phyloP scores from a whole-genome alignment of 2,329 filamentous ascomycete genomes.

The Clonostachys rosea region DNA sequence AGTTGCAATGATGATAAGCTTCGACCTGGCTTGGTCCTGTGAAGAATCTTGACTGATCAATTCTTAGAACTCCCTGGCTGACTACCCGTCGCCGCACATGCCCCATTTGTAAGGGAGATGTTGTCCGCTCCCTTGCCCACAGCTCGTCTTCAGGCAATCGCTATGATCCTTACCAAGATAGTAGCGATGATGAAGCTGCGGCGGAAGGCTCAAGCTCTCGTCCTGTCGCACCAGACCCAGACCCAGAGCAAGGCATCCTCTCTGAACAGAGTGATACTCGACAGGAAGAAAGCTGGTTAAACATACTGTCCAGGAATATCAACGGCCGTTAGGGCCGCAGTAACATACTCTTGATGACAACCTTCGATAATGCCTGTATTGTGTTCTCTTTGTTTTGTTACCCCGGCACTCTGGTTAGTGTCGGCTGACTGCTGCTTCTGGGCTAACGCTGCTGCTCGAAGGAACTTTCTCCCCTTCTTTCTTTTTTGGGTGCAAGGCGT shows the following conservation, averaged over 20 bases:
- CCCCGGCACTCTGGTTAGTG: too few relatives aligned
- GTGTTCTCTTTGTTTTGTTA: too few relatives aligned
- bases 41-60: conserved; percentile 9
- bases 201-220: conserved; percentile 20
- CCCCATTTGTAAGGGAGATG: conserved; percentile 97
- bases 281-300: conserved; percentile 29
- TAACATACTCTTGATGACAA: too few relatives aligned
- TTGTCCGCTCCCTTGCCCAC: conserved; percentile 66
- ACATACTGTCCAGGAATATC: conserved; percentile 24
- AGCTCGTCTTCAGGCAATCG: conserved; percentile 44
- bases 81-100: conserved; percentile 95
- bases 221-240: conserved; percentile 18
- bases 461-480: too few relatives aligned
- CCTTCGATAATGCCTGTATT: too few relatives aligned
- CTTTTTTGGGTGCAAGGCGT: too few relatives aligned
- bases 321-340: too few relatives aligned
- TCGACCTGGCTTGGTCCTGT: conserved; percentile 1
- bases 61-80: conserved; percentile 82
- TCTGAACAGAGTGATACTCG: conserved; percentile 9
- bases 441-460: too few relatives aligned
- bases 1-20: conserved; percentile 36
- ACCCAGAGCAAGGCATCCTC: conserved; percentile 37
- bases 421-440: too few relatives aligned
- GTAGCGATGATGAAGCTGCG: conserved; percentile 39
- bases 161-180: conserved; percentile 52